Base-by-base conservation (phyloP, 129 eudicot species). In the sunflower (Helianthus annuus) region DNA sequence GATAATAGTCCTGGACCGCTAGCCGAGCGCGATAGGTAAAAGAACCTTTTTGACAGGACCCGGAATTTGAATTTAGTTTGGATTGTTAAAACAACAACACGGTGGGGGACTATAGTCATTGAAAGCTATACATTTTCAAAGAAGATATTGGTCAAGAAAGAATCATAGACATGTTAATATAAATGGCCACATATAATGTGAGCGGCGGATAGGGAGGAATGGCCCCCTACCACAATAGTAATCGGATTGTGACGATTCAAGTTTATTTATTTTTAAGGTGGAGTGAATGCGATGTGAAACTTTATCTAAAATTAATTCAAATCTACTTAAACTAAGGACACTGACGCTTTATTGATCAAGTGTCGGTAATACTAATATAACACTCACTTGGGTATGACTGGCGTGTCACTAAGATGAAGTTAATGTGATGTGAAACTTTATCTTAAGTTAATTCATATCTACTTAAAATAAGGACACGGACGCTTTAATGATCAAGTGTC, bases 211-310 rank as follows among this genome's bases (percentile, higher is more conserved):
- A 51, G 10, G 22, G 9, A n/a, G 22, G 22, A 51, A 16, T 16
- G 59, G 29, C 59, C 59, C 58, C 59, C 59, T 53, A 53, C 59
- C 59, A 16, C 10, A 53, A 53, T 53, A 53, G 27, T 53, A 1
- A 22, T 53, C 11, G 29, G 56, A 16, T 1, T 7, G 22, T 6
- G 58, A 53, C 15, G 58, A 3, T 16, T 53, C 58, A 53, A 52
- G 0, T 19, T 19, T 19, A 19, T 53, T 53, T 53, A 5, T 16
- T 16, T 53, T 53, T 6, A 53, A n/a, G 9, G 19, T 53, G 27
- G 5, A 53, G 15, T 53, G 22, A 53, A 53, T 53, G 24, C 11
- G 10, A 16, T 53, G 58, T 15, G 4, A 6, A 53, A 16, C 2
- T 15, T 1, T 15, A 53, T 1, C 10, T n/a, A 0, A 16, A 4